Evolutionary conservation across 257 asterid genomes (phyloP), one percentile per base, ranked within the genome.

Genomic region (Gynochthodes officinalis): DNA sequence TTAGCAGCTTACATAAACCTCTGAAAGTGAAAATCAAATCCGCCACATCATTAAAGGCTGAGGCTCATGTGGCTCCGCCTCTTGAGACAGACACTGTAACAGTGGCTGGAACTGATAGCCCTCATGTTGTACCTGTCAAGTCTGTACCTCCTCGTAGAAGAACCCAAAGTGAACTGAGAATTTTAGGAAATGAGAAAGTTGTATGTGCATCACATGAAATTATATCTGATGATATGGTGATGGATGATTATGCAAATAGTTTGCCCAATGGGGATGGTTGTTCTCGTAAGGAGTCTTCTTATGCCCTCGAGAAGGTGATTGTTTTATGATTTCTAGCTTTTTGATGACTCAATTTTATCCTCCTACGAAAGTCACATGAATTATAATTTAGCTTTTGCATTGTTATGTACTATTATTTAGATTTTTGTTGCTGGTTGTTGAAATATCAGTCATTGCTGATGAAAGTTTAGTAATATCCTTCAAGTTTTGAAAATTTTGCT

Each of bases 71-170:
- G 43, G 92, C 80, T 78, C 86, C 70, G 35, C 84, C 78, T 74
- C 83, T 79, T 85, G 87, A 77, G 73, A 81, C 73, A 50, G 81
- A 57, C 74, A 77, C 82, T 82, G 80, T 69, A 77, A 67, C 86
- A 61, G 79, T 77, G 44, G 81, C 84, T 62, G 90, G 86, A 61
- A 84, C 89, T 69, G 85, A 79, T 79, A 77, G 73, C 62, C 67
- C 88, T 49, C 86, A 74, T 76, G 79, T 81, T 73, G 92, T 88
- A 77, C 90, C 93, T 27, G 87, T 94, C 49, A 91, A 94, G 77
- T 83, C 89, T 27, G 84, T 88, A 76, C 96, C 96, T 74, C 86
- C 90, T 82, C 86, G 89, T 42, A 84, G 95, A 82, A 86, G 96
- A 88, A 85, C 93, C 67, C 92, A 86, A 82, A 86, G 89, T 86